phyloP scores from a whole-genome alignment of 108 stramenopile genomes.

The Chaetoceros muelleri region DNA sequence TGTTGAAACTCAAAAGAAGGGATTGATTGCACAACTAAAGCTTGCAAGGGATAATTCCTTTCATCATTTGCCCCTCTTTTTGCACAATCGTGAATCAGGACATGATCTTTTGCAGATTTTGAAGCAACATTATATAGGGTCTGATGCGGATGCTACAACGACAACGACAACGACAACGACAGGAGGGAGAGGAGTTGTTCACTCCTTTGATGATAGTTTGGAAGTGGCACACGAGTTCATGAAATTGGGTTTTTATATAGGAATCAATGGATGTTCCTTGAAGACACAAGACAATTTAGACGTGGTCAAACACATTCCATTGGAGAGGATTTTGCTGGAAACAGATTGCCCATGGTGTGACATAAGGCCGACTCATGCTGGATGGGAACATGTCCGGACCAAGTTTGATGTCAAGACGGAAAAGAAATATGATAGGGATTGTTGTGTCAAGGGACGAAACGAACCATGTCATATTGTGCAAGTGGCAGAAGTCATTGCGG shows the following conservation, averaged over 20 bases:
- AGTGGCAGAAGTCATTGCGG: constrained; percentile 80
- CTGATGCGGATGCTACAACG: too few species aligned
- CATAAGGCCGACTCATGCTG: constrained; percentile 71
- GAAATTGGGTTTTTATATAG: constrained; percentile 78
- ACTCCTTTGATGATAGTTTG: constrained; percentile 78
- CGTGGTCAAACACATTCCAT: constrained; percentile 62
- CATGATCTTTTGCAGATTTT: constrained; percentile 66
- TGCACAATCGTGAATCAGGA: constrained; percentile 89
- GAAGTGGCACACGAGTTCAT: constrained; percentile 79
- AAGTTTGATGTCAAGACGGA: constrained; percentile 59
- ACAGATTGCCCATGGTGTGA: constrained; percentile 97
- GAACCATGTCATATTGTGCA: constrained; percentile 85
- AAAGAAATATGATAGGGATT: constrained; percentile 61
- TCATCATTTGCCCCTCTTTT: constrained; percentile 70
- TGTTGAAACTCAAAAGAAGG: constrained; percentile 69
- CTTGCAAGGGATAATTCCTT: constrained; percentile 29
- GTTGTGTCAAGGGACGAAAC: constrained; percentile 74
- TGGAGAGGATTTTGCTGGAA: constrained; percentile 80
- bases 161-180: constrained; percentile 13
- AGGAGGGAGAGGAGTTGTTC: constrained; percentile 56
- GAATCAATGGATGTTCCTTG: constrained; percentile 93
- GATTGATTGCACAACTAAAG: constrained; percentile 73
- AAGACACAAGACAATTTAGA: constrained; percentile 84
- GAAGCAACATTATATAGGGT: constrained; percentile 25
- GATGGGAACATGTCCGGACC: constrained; percentile 46